phyloP scores from a whole-genome alignment of 257 asterid species.

The Solanum rostratum region DNA sequence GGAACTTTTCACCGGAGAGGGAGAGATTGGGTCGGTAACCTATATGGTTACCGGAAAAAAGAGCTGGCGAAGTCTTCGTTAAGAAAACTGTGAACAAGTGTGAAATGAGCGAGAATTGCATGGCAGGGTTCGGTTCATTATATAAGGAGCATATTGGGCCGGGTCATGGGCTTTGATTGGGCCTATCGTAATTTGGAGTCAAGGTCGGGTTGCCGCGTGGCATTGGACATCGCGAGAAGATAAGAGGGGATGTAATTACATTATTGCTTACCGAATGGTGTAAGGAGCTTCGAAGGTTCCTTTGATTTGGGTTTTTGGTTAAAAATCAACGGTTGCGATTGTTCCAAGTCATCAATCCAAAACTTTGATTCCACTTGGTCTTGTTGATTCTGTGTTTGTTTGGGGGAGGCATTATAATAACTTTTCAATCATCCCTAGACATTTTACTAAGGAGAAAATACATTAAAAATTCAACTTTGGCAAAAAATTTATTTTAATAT shows the following conservation, averaged over 20 bases:
- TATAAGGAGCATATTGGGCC: conserved; percentile 27
- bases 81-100: conserved; percentile 17
- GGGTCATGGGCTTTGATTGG: conserved; percentile 15
- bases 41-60: conserved; percentile 8
- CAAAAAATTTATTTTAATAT: no score
- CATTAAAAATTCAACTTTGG: no score
- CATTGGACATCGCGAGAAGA: neutral
- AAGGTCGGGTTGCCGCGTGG: conserved; percentile 36
- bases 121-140: conserved; percentile 32
- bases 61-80: neutral
- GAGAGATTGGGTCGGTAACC: conserved; percentile 1
- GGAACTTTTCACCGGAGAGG: neutral
- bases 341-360: neutral
- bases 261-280: neutral
- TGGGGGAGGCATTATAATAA: neutral
- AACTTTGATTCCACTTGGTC: neutral
- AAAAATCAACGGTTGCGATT: neutral
- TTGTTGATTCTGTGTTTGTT: neutral
- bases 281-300: neutral
- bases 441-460: neutral
- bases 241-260: neutral
- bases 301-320: neutral
- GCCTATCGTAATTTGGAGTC: neutral
- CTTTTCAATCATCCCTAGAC: neutral
- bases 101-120: conserved; percentile 68